A percentile compares a stretch with the other conserved stretches of the same genome.
These are phyloP conservation scores for Chaetomidium leptoderma DNA, from an alignment of 495 filamentous ascomycete species.

Conservation along the genomic window DNA sequence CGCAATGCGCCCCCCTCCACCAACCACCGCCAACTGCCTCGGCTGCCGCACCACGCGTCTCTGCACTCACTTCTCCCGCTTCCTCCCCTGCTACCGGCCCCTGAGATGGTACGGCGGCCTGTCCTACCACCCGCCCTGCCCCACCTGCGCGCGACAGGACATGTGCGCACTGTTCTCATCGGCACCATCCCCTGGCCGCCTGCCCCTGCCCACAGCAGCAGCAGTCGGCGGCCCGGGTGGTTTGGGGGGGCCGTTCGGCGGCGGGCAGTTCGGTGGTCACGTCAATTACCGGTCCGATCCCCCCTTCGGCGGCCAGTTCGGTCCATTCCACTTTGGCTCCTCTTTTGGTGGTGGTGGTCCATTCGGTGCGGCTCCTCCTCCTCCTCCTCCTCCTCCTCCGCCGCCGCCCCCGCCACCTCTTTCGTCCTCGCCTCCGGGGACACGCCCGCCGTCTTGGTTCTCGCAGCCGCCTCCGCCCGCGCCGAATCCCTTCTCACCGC, in stretches of 20 bases:
- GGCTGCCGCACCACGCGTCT: not conserved
- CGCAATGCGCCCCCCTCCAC: not conserved
- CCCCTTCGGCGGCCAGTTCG: no score
- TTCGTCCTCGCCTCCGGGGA: no score
- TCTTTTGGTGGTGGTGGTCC: no score
- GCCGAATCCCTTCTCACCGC: constrained; percentile 10
- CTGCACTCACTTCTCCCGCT: not conserved
- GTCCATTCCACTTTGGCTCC: no score
- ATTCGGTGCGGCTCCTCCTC: no score
- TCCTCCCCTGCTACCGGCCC: not conserved
- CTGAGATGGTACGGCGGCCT: not conserved
- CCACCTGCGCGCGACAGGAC: not conserved
- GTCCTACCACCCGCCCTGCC: constrained; percentile 5
- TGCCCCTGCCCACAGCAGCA: not conserved
- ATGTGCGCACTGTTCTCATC: no score
- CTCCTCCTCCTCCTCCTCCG: not conserved
- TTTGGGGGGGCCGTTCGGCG: no score
- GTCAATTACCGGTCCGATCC: no score
- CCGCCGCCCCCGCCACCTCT: not conserved
- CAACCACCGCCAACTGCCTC: not conserved
- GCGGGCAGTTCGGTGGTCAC: no score
- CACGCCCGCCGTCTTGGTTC: not conserved
- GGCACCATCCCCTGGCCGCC: no score
- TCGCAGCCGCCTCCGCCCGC: not conserved
- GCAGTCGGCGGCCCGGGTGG: no score